phyloP scores from a whole-genome alignment of 2,329 filamentous ascomycete species.

The Ceratocystis colombiana region DNA sequence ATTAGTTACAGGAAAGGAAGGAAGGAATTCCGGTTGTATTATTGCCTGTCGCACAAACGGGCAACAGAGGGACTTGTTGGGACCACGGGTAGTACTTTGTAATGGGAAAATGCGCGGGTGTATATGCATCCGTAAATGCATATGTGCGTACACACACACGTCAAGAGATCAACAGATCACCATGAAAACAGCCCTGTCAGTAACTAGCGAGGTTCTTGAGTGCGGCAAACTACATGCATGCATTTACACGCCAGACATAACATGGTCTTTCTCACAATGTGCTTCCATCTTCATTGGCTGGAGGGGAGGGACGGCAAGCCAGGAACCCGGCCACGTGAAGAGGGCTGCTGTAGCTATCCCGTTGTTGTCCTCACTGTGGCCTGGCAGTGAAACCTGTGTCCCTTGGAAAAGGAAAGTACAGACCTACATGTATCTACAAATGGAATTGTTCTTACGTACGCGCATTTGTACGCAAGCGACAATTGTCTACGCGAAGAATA shows the following conservation, averaged over 20 bases:
- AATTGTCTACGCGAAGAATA: too few relatives aligned
- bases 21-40: neutral
- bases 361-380: neutral
- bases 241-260: too few relatives aligned
- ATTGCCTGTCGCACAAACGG: neutral
- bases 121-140: neutral
- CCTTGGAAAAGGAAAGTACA: neutral
- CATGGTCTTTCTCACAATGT: neutral
- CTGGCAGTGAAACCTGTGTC: neutral
- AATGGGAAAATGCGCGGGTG: neutral
- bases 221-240: neutral
- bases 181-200: too few relatives aligned
- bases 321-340: neutral
- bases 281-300: neutral
- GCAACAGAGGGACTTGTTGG: neutral
- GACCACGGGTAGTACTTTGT: too few relatives aligned
- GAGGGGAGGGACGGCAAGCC: neutral
- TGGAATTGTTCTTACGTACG: too few relatives aligned
- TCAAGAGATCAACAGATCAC: too few relatives aligned
- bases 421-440: too few relatives aligned
- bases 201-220: neutral
- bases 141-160: neutral
- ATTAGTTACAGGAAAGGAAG: neutral
- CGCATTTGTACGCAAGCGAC: too few relatives aligned
- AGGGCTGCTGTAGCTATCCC: neutral